phyloP scores from a whole-genome alignment of 208 protist species.

The Trypanosomatidae sp. region DNA sequence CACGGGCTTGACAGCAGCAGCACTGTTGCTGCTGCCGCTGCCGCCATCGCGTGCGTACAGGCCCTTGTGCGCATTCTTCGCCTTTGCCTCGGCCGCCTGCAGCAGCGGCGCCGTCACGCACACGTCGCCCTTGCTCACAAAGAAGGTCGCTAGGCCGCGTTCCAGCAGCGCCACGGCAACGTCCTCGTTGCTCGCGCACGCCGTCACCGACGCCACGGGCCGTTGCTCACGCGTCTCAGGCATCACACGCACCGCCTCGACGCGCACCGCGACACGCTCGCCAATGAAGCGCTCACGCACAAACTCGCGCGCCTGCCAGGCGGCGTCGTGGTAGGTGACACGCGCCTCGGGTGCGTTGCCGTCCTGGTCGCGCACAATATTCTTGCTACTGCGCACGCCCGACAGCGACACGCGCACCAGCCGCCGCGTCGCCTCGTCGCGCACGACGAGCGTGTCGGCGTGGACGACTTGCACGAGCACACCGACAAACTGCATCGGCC shows the following conservation, averaged over 20 bases:
- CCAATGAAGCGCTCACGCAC: constrained; percentile 72
- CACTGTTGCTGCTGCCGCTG: too few species aligned
- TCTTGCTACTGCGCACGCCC: constrained; percentile 69
- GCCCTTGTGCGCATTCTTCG: constrained; percentile 25
- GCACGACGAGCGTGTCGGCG: constrained; percentile 69
- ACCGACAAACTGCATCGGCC: constrained; percentile 39
- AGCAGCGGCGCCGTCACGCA: constrained; percentile 46
- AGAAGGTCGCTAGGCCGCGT: constrained; percentile 65
- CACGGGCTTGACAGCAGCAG: constrained; percentile 6
- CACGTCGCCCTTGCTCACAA: constrained; percentile 60
- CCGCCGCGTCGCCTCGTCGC: constrained; percentile 25
- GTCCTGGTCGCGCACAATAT: constrained; percentile 66
- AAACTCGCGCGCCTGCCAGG: constrained; percentile 83
- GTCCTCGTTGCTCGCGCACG: constrained; percentile 44
- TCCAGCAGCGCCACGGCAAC: constrained; percentile 65
- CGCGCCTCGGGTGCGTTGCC: constrained; percentile 63
- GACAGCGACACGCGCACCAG: constrained; percentile 59
- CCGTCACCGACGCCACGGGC: constrained; percentile 38
- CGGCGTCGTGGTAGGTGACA: constrained; percentile 76
- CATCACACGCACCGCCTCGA: constrained; percentile 76
- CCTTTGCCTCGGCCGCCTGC: constrained; percentile 40
- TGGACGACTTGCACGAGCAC: constrained; percentile 69
- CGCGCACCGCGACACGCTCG: constrained; percentile 42
- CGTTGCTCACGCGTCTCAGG: constrained; percentile 72
- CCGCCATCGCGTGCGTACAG: constrained; percentile 26